Evolutionary conservation across 176 grass and related monocot species (phyloP), one percentile per base, ranked within the genome.

Genomic region (Paspalum vaginatum): DNA sequence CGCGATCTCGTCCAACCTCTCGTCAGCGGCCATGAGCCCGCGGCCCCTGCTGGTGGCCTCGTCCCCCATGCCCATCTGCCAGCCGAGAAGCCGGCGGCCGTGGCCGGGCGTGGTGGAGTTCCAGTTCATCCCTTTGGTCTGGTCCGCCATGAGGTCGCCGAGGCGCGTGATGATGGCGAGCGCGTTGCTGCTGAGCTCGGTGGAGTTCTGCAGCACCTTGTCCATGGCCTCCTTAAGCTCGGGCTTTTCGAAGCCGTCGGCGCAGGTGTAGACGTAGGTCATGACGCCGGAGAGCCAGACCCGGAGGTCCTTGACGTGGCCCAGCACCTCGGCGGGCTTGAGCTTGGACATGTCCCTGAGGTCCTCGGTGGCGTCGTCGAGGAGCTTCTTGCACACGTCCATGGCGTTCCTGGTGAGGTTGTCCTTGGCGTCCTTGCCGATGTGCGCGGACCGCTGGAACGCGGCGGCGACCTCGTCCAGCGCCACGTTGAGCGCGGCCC

Each of bases 161-260:
- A 93, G 74, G 16, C 45, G 46, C 13, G 92, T 90, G 75, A 98
- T 66, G 75, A 98, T 92, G 65, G 88, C 90, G 25, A 98, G 90
- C 17, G 88, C 92, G 45, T 98, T 98, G 86, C 92, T 98, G 74
- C 89, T 94, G 71, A 95, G 84, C 85, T 98, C 78, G 17, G 95
- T 91, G 25, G 95, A 80, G 58, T 91, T 95, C 32, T 63, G 81
- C 71, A 98, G 83, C 61, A 85, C 65, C 40, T 75, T 91, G 74
- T 92, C 65, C 95, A 98, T 98, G 59, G 88, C 84, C 17, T 77
- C 63, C 78, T 83, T 88, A 4, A 91, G 81, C 70, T 91, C 83
- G 0, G 86, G 89, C 40, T 93, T 79, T 27, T 94, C 81, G 80
- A 98, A 92, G 5, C 90, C 90, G n/a, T 98, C 95, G 13, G 89